phyloP scores from a whole-genome alignment of 345 rosid genomes.

The Acer yangbiense region DNA sequence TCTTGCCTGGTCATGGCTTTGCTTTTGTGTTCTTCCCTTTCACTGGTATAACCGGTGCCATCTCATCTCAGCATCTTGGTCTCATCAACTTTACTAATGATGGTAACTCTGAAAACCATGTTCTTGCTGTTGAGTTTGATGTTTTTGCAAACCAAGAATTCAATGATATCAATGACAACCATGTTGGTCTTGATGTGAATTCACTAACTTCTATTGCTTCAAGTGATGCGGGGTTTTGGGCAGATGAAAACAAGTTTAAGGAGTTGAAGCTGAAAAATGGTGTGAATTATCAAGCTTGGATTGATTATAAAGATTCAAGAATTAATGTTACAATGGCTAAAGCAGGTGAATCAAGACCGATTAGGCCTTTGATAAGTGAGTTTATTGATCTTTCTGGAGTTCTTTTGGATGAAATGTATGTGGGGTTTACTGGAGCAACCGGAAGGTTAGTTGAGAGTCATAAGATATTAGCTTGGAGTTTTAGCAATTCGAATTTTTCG shows the following conservation, averaged over 20 bases:
- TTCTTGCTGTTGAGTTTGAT: constrained; percentile 53
- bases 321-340: constrained; percentile 43
- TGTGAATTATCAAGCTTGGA: constrained; percentile 37
- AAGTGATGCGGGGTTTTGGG: constrained; percentile 40
- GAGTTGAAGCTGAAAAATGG: constrained; percentile 35
- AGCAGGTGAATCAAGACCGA: constrained; percentile 41
- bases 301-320: constrained; percentile 23
- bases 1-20: constrained; percentile 53
- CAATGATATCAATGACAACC: constrained; percentile 45
- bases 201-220: constrained; percentile 37
- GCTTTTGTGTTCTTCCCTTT: constrained; percentile 48
- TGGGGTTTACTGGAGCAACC: constrained; percentile 29
- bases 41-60: constrained; percentile 39
- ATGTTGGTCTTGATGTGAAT: constrained; percentile 48
- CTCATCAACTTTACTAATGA: constrained; percentile 47
- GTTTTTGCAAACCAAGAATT: constrained; percentile 50
- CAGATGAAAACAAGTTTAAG: constrained; percentile 20
- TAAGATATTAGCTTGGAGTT: constrained; percentile 34
- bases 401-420: constrained; percentile 27
- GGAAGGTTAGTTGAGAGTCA: constrained; percentile 35
- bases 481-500: constrained; percentile 27
- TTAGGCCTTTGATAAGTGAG: constrained; percentile 25
- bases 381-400: constrained; percentile 23
- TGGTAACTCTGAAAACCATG: constrained; percentile 34
- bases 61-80: constrained; percentile 49